Base-by-base conservation (phyloP, 305 asterid genomes). In the Fraxinus greggii region DNA sequence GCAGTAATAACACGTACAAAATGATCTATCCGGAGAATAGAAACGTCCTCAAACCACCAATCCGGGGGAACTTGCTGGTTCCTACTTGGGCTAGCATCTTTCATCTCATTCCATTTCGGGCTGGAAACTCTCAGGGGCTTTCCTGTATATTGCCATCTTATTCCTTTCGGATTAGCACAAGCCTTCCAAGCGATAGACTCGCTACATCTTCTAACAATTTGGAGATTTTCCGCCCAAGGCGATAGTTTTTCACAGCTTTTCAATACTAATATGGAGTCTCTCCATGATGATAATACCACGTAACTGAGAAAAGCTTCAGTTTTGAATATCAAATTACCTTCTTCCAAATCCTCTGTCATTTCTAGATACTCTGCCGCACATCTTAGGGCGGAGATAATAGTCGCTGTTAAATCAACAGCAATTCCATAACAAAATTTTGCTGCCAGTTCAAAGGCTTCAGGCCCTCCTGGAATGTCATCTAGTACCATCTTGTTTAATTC, bases 141-240 rank as follows among this genome's bases (percentile, higher is more conserved):
- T 17, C 98, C 97, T 0, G 98, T 94, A 51, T 92, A 92, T 21
- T 92, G 98, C 99, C 99, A 95, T 84, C 90, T 86, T 78, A 93
- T 93, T 0, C 99, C 99, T 67, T 92, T 93, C 0, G 98, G 99
- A 75, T 95, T 92, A 3, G 98, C 93, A 78, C 98, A 93, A 38
- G 98, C 97, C 79, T 95, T 95, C 99, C 98, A 95, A 0, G 99
- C 99, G 13, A 95, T 93, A 0, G 99, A 95, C 83, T 95, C 99
- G 29, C 99, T 91, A 75, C 97, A 95, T 75, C 98, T 88, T 29
- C 99, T 75, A 2, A 95, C 98, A 38, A 95, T 93, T 42, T 95
- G 99, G 81, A 95, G 97, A 69, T 93, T 93, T 78, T 95, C 98
- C 0, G 99, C 97, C 99, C 98, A 95, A 0, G 97, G 99, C 0